These are phyloP conservation scores for Purpureocillium lavendulum DNA, from an alignment of 2,329 filamentous ascomycete species.

Conservation along the genomic window DNA sequence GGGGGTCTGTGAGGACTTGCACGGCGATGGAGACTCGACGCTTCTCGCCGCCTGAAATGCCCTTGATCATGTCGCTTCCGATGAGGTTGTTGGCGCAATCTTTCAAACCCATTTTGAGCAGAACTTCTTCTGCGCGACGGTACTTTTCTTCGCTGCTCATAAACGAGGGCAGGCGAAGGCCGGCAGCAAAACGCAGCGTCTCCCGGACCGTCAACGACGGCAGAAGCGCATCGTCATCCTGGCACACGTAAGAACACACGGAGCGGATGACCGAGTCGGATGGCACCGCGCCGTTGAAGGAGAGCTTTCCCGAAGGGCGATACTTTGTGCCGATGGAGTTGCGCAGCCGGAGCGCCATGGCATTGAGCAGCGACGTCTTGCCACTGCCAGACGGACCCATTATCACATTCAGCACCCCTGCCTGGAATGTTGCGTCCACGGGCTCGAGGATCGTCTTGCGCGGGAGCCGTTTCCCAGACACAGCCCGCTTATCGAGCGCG, in stretches of 20 bases:
- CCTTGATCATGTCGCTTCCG: conserved; percentile 64
- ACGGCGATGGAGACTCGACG: conserved; percentile 69
- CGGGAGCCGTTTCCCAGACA: conserved; percentile 41
- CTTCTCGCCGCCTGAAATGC: conserved; percentile 74
- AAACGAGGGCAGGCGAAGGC: conserved; percentile 60
- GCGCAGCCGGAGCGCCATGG: conserved; percentile 60
- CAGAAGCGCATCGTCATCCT: conserved; percentile 68
- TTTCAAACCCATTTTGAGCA: conserved; percentile 68
- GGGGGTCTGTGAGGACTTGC: conserved; percentile 68
- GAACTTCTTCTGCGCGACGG: conserved; percentile 59
- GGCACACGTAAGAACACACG: conserved; percentile 68
- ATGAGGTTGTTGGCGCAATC: conserved; percentile 71
- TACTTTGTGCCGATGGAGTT: conserved; percentile 56
- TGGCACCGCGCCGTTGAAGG: conserved; percentile 62
- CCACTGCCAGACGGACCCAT: conserved; percentile 75
- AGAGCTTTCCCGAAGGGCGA: conserved; percentile 50
- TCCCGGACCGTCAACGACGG: conserved; percentile 70
- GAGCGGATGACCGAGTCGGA: conserved; percentile 62
- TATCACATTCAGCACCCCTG: conserved; percentile 64
- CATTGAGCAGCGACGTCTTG: conserved; percentile 67
- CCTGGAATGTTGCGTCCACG: conserved; percentile 56
- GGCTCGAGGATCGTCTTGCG: conserved; percentile 57
- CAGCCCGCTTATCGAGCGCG: conserved; percentile 51
- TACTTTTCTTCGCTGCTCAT: conserved; percentile 62
- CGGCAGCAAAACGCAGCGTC: conserved; percentile 63